Conservation (phyloP, 2,329 filamentous ascomycete genomes). For the Sporothrix pallida region DNA sequence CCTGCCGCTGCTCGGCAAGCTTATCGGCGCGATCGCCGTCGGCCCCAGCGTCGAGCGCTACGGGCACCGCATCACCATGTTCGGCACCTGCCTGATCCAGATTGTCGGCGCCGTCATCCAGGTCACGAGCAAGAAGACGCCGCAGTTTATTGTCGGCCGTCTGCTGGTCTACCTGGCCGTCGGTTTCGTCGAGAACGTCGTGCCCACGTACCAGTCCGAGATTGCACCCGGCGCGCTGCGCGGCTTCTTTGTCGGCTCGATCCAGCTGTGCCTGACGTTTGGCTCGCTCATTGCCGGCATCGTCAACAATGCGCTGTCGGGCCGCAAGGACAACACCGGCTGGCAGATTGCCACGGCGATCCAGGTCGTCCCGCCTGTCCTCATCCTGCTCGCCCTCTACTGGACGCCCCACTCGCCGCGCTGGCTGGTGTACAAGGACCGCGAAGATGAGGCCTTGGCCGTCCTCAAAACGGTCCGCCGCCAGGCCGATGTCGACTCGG, state of each 20-base stretch:
- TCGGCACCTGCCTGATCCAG: slow-evolving; percentile 21
- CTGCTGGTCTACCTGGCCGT: slow-evolving; percentile 27
- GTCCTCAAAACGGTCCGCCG: slow-evolving; percentile 54
- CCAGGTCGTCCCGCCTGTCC: slow-evolving; percentile 20
- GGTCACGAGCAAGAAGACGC: slow-evolving; percentile 14
- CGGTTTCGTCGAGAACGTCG: slow-evolving; percentile 48
- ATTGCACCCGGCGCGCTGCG: slow-evolving; percentile 65
- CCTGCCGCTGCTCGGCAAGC: slow-evolving; percentile 27
- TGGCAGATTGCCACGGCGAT: slow-evolving; percentile 40
- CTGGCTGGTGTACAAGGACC: slow-evolving; percentile 56
- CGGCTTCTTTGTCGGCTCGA: slow-evolving; percentile 45
- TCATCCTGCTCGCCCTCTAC: slow-evolving; percentile 17
- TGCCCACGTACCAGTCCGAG: slow-evolving; percentile 73
- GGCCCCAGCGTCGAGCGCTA: slow-evolving; percentile 20
- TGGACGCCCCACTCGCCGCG: slow-evolving; percentile 54
- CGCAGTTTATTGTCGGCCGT: slow-evolving; percentile 24
- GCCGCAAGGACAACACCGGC: slow-evolving; percentile 5
- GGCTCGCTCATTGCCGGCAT: slow-evolving; percentile 29
- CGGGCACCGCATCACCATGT: slow-evolving; percentile 24
- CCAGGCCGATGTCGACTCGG: slow-evolving; percentile 18
- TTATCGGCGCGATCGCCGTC: slow-evolving; percentile 17
- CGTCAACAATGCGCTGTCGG: slow-evolving; percentile 23
- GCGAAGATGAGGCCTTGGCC: slow-evolving; percentile 59
- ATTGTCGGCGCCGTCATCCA: slow-evolving; percentile 25
- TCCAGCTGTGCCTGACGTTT: slow-evolving; percentile 29